Conservation (phyloP, 2,329 filamentous ascomycete species). For the Trichoderma semiorbis region DNA sequence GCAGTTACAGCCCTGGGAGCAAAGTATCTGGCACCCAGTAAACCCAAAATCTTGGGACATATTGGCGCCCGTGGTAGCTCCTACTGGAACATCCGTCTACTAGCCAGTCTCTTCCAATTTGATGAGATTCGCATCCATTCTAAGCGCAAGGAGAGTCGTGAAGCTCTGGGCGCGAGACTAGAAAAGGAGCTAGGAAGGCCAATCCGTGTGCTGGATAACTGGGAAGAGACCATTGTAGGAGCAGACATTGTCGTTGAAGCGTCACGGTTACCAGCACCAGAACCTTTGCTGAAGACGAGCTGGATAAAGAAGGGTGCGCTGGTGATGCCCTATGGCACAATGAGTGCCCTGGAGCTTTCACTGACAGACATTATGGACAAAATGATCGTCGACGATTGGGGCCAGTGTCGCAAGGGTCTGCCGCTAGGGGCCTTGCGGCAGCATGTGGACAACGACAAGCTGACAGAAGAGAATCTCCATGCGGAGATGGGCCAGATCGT, state of each 20-base stretch:
- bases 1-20: constrained; percentile 12
- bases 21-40: constrained; percentile 14
- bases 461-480: constrained; percentile 16
- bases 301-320: constrained; percentile 12
- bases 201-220: constrained; percentile 11
- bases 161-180: constrained; percentile 7
- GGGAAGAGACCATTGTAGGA: constrained; percentile 13
- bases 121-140: constrained; percentile 15
- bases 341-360: constrained; percentile 16
- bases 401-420: constrained; percentile 18
- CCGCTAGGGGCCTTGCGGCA: constrained; percentile 17
- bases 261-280: constrained; percentile 8
- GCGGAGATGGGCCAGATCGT: constrained; percentile 18
- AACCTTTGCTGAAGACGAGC: constrained; percentile 12
- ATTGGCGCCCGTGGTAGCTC: constrained; percentile 15
- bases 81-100: constrained; percentile 16
- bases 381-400: constrained; percentile 18
- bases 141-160: constrained; percentile 15
- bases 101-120: constrained; percentile 15
- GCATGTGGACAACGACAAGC: constrained; percentile 18
- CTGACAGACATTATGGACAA: constrained; percentile 18
- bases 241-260: constrained; percentile 16
- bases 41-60: constrained; percentile 14
- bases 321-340: constrained; percentile 17
- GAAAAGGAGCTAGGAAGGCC: constrained; percentile 13